A percentile compares a stretch with the other conserved stretches of the same genome.
These are phyloP conservation scores for Eucalyptus sp. DNA, from an alignment of 345 rosid species.

Conservation along the genomic window DNA sequence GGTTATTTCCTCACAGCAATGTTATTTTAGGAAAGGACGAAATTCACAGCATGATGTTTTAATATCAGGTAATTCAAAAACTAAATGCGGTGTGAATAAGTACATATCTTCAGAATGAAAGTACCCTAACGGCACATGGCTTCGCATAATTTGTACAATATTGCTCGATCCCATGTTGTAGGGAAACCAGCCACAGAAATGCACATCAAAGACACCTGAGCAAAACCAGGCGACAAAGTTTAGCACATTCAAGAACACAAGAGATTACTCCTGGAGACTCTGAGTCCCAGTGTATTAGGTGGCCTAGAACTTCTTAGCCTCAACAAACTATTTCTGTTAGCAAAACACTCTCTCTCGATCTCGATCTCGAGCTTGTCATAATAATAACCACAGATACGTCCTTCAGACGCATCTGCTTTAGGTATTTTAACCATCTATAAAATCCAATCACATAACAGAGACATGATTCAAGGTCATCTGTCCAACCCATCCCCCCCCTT, in stretches of 20 bases:
- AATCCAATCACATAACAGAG: neutral
- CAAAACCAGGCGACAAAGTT: neutral
- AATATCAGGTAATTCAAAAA: neutral
- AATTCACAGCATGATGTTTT: neutral
- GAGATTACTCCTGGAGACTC: neutral
- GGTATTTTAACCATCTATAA: neutral
- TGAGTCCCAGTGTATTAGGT: neutral
- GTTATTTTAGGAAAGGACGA: neutral
- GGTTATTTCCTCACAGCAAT: neutral
- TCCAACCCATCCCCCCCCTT: neutral
- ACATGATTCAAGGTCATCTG: neutral
- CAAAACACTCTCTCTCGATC: neutral
- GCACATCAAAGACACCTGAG: neutral
- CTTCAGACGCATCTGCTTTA: neutral
- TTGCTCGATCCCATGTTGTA: neutral
- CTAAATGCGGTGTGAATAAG: neutral
- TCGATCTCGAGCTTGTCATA: neutral
- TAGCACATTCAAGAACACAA: neutral
- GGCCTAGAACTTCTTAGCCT: neutral
- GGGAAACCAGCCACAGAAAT: neutral
- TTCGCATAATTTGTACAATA: neutral
- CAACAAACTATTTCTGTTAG: neutral
- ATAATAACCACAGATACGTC: neutral
- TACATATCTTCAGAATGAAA: neutral
- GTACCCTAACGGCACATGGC: neutral